A percentile compares a stretch with the other conserved stretches of the same genome.
Evolutionary conservation across 257 asterid genomes (phyloP).

Genomic region (Fraxinus pennsylvanica): DNA sequence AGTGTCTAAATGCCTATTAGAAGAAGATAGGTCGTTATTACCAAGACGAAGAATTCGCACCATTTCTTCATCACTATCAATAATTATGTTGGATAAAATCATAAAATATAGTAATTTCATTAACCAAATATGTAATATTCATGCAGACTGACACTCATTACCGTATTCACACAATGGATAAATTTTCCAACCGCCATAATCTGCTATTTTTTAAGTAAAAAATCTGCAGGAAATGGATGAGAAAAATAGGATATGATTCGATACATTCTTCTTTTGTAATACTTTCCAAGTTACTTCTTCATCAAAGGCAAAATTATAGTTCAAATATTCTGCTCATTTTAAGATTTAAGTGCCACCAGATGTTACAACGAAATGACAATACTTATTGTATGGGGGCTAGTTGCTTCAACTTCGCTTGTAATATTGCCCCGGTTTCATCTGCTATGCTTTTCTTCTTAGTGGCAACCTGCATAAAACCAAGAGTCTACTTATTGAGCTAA

Average conservation of each 20-base stretch:
- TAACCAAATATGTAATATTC: neutral
- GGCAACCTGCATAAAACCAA: conserved; percentile 61
- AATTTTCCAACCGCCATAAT: neutral
- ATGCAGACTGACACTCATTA: neutral
- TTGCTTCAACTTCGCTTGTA: conserved; percentile 75
- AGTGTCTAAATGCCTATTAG: no score
- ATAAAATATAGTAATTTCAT: neutral
- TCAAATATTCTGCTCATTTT: no score
- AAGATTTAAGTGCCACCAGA: neutral
- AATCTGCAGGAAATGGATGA: neutral
- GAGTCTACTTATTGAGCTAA: conserved; percentile 2
- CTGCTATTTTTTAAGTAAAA: neutral
- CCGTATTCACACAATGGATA: neutral
- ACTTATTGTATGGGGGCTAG: conserved; percentile 49
- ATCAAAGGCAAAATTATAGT: neutral
- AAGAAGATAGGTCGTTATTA: no score
- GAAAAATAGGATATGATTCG: neutral
- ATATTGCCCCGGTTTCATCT: conserved; percentile 71
- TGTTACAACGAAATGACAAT: conserved; percentile 8
- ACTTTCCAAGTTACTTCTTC: neutral
- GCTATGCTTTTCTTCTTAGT: conserved; percentile 77
- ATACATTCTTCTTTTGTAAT: neutral
- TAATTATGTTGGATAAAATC: neutral
- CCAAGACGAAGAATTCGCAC: no score
- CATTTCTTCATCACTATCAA: neutral